phyloP scores from a whole-genome alignment of 352 stramenopile species.

The Phytopythium kandeliae region DNA sequence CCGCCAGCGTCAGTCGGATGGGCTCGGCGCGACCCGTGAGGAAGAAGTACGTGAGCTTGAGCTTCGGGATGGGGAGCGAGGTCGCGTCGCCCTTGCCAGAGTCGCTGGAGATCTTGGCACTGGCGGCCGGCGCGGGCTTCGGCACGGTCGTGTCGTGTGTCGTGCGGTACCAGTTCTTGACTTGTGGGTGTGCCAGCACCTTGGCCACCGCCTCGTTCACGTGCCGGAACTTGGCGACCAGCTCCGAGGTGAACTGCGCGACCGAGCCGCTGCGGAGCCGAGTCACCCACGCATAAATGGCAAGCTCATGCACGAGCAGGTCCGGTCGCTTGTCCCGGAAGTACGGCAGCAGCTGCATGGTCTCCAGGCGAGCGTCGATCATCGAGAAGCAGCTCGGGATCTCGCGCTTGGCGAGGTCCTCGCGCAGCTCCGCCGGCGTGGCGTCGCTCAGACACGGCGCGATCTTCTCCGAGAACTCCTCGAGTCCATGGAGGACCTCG shows the following conservation, averaged over 20 bases:
- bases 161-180: constrained; percentile 12
- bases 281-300: constrained; percentile 21
- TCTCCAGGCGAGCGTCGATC: constrained; percentile 22
- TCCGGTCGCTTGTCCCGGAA: constrained; percentile 8
- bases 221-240: constrained; percentile 11
- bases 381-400: constrained; percentile 17
- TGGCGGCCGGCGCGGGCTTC: too few species aligned
- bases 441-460: constrained; percentile 6
- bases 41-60: constrained; percentile 60
- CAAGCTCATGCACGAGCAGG: constrained; percentile 22
- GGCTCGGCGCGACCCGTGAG: constrained; percentile 40
- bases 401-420: constrained; percentile 11
- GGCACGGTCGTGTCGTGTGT: background rate
- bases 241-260: background rate
- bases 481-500: constrained; percentile 39
- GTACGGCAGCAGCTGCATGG: constrained; percentile 8
- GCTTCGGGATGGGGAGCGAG: constrained; percentile 10
- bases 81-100: too few species aligned
- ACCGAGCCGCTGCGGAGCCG: constrained; percentile 3
- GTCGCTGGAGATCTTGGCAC: too few species aligned
- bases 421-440: constrained; percentile 5
- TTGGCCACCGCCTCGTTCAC: constrained; percentile 15
- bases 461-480: constrained; percentile 14
- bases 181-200: constrained; percentile 15
- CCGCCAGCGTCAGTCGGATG: constrained; percentile 39